phyloP scores from a whole-genome alignment of 495 filamentous ascomycete species.

The Elasticomyces elasticus region DNA sequence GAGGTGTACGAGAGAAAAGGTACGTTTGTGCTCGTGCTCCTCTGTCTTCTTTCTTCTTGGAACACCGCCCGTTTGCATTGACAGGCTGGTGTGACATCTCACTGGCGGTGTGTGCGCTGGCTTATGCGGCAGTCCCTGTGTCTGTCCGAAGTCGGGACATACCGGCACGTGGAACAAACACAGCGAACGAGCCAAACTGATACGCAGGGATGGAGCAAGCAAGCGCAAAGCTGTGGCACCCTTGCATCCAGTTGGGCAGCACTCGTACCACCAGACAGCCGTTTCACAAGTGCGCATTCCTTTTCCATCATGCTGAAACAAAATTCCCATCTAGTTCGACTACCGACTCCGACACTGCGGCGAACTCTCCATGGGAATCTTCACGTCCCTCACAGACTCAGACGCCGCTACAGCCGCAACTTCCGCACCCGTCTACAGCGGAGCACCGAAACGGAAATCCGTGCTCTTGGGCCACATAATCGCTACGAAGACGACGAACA shows the following conservation, averaged over 20 bases:
- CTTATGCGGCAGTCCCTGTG: too few relatives aligned
- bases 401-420: slow-evolving; percentile 38
- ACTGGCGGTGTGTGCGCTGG: slow-evolving; percentile 11
- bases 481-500: slow-evolving; percentile 53
- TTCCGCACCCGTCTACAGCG: slow-evolving; percentile 40
- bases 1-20: slow-evolving; percentile 71
- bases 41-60: neutral
- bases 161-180: neutral
- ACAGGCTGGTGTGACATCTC: neutral
- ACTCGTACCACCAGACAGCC: neutral
- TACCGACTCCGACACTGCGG: slow-evolving; percentile 72
- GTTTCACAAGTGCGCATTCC: slow-evolving; percentile 8
- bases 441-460: slow-evolving; percentile 40
- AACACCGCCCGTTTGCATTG: neutral
- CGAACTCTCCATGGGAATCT: slow-evolving; percentile 75
- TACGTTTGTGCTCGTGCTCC: slow-evolving; percentile 29
- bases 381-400: slow-evolving; percentile 46
- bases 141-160: neutral
- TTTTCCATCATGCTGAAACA: slow-evolving; percentile 6
- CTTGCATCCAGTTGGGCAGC: slow-evolving; percentile 15
- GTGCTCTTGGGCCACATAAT: slow-evolving; percentile 76
- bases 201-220: neutral
- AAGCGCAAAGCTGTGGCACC: neutral
- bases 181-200: neutral
- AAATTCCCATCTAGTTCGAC: slow-evolving; percentile 48